Percentiles rank a stretch among this genome's conserved stretches.
Conservation (phyloP, 257 asterid species). For the Linaria vulgaris region DNA sequence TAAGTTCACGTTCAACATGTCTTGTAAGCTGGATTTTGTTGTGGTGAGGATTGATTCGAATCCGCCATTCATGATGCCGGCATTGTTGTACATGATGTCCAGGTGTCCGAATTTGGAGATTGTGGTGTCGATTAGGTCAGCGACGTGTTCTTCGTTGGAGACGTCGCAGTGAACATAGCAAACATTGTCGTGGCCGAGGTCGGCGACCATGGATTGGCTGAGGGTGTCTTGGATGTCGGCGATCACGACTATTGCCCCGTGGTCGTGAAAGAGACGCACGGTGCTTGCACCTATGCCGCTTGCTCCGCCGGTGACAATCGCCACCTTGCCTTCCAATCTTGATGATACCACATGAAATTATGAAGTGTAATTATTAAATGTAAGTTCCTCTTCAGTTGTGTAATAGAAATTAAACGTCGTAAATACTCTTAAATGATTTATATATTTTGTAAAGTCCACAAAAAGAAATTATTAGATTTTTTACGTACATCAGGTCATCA, state of each 20-base stretch:
- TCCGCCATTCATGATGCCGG: slow-evolving; percentile 24
- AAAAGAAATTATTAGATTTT: too few relatives aligned
- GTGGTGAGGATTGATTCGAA: slow-evolving; percentile 15
- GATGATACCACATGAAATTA: too few relatives aligned
- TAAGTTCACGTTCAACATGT: slow-evolving; percentile 39
- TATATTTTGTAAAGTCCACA: too few relatives aligned
- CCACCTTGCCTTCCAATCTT: slow-evolving; percentile 40
- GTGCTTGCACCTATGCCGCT: slow-evolving; percentile 37
- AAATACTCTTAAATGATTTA: too few relatives aligned
- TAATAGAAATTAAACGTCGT: too few relatives aligned
- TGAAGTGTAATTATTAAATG: too few relatives aligned
- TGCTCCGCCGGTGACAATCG: slow-evolving; percentile 42
- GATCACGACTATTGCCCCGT: slow-evolving; percentile 47
- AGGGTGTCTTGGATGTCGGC: slow-evolving; percentile 42
- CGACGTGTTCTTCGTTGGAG: slow-evolving; percentile 30
- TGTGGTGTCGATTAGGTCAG: slow-evolving; percentile 29
- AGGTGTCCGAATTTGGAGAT: slow-evolving; percentile 39
- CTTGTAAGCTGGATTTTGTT: slow-evolving; percentile 22
- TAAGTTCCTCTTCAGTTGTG: too few relatives aligned
- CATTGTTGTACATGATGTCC: slow-evolving; percentile 47
- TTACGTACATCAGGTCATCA: too few relatives aligned
- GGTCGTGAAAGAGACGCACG: slow-evolving; percentile 25
- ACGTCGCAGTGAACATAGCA: slow-evolving; percentile 46
- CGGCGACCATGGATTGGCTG: slow-evolving; percentile 21
- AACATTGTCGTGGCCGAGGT: slow-evolving; percentile 23